Evolutionary conservation across 108 stramenopile species (phyloP), one percentile per base, ranked within the genome.

Genomic region (Discostella stelligeroides): DNA sequence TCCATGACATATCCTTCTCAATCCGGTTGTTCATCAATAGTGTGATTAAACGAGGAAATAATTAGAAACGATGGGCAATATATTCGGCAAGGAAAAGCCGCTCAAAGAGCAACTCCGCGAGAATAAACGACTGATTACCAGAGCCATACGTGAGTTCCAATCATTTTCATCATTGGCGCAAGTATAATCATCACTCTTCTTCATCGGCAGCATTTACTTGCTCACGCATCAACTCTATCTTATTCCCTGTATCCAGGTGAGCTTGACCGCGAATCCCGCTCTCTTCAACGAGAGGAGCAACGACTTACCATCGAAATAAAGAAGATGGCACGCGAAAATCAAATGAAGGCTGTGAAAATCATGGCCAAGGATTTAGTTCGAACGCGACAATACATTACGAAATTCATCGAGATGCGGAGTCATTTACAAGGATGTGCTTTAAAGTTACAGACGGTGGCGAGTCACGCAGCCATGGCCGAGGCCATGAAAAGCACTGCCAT

Each of bases 281-380:
- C 82, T 34, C 83, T 98, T 49, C 92, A 97, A 82, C 73, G 84
- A 58, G 94, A 97, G 76, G 95, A 97, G 70, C 91, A 97, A 78
- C 87, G 96, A 29, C 81, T 98, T 18, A 91, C 88, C 7, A 91
- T 94, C 25, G 98, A 98, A 64, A 97, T 98, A 54, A 97, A 97
- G 75, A 97, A 97, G 72, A 83, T 87, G 59, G 98, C 97, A 49
- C 92, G 92, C 43, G 92, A 92, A 40, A 82, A 88, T 27, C 98
- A 98, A 78, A 97, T 97, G 95, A 83, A 81, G 30, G 76, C 90
- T 18, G 97, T 97, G 20, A 98, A 97, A 72, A 91, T 95, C 41
- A 94, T 98, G 91, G 97, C 97, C 27, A 98, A 97, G 80, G 97
- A 97, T 68, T 86, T 97, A 37, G 95, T 97, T 5, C 88, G 97